Evolutionary conservation across 2,329 filamentous ascomycete species (phyloP), one percentile per base, ranked within the genome.

Genomic region (Trichoderma brevicompactum): DNA sequence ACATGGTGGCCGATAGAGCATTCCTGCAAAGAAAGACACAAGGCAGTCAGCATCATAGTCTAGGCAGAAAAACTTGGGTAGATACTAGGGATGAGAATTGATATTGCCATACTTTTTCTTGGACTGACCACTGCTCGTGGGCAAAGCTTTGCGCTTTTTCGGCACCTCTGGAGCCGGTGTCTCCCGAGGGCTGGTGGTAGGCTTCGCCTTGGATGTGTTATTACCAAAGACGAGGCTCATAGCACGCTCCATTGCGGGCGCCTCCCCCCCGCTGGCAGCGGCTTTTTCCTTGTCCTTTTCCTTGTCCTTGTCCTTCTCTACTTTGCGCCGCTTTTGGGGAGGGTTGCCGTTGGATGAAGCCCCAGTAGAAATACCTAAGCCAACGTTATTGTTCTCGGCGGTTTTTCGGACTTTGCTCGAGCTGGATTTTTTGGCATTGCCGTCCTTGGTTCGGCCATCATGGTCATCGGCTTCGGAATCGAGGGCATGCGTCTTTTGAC

Each of bases 401-500:
- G 82, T 81, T 73, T 90, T 92, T 61, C 89, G 84, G 55, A 82
- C 82, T 75, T 92, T 92, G 69, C 81, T 82, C 36, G 83, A 80
- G n/a, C 82, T 79, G 0, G 83, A 67, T 75, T 91, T 92, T 80
- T 92, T 95, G 55, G 77, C 73, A 0, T 74, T 70, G 13, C 49
- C 40, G 55, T 83, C 82, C 69, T 85, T 86, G 38, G 75, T 74
- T 56, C 83, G 80, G 40, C 77, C 80, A 36, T 84, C 82, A 62
- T 81, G 80, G 58, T 96, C 92, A 69, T 96, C 92, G 69, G 89
- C 88, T 72, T 97, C 92, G 0, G 90, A 92, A 68, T 96, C 92
- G 40, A 85, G 83, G 66, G 90, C 87, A 32, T 90, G 87, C 61
- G 80, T 82, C 72, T 88, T 89, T 69, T 86, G 86, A 68, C 88